Base-by-base conservation (phyloP, 2,329 filamentous ascomycete species). In the Phyllosticta citriasiana region DNA sequence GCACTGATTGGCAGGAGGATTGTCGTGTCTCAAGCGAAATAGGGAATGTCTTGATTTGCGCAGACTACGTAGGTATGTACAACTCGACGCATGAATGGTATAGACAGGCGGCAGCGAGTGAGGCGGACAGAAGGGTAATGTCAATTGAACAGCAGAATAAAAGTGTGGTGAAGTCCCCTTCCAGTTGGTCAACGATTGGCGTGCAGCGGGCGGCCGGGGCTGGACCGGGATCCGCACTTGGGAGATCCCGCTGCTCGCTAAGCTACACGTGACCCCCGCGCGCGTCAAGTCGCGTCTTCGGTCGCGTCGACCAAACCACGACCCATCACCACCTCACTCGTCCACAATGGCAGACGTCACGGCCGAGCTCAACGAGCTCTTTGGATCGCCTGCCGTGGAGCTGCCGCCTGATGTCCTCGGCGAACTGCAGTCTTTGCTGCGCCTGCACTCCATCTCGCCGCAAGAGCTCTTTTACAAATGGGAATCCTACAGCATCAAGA, bases 401-500 rank as follows among this genome's bases (percentile, higher is more conserved):
- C 79, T 97, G 5, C 84, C 90, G 64, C 78, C 85, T 65, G 93
- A 97, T 73, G 83, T 97, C 62, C 78, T 91, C 65, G 78, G 82
- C 59, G 92, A 97, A 76, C 80, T 99, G 66, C 83, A 88, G 71
- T 95, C 91, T 62, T 95, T 96, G 72, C 83, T 94, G 77, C 86
- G 87, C 60, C 80, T 97, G 63, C 90, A 97, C 76, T 85, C 85
- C 55, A 82, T 97, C 63, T 84, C 86, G 16, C 81, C 86, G 35
- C 87, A 97, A 73, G 94, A 97, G 72, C 80, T 97, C 26, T 97
- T 91, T 75, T 97, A 91, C 84, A 97, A 97, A 81, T 99, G 94
- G 94, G 94, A 99, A 74, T 93, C 91, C 0, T 97, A 97, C 80
- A 92, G 89, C 74, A 88, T 99, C 72, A 96, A 93, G 75, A 91